A percentile compares a stretch with the other conserved stretches of the same genome.
Conservation (phyloP, 352 stramenopile genomes). For the Globisporangium solare region DNA sequence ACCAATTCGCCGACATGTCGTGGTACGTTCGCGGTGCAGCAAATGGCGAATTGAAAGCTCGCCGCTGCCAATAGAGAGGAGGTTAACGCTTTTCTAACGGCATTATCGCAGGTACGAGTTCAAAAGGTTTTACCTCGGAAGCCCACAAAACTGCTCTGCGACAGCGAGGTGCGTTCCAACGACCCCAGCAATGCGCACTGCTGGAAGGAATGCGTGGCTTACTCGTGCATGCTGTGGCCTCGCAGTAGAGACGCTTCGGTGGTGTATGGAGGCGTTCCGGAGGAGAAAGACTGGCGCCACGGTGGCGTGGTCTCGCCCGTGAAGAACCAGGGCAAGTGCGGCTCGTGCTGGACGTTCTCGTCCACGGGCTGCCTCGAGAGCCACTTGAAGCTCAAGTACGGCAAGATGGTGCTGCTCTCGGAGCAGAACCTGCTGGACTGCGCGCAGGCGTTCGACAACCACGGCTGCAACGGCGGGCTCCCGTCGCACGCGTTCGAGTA, state of each 20-base stretch:
- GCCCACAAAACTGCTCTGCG: constrained; percentile 71
- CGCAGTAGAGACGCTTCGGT: neutral
- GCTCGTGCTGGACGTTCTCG: constrained; percentile 99
- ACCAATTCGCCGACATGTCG: constrained; percentile 69
- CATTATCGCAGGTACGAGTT: constrained; percentile 53
- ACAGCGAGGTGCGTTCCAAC: constrained; percentile 24
- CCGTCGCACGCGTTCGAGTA: constrained; percentile 98
- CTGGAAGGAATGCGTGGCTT: too few species aligned
- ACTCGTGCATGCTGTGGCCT: too few species aligned
- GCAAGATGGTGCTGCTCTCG: constrained; percentile 90
- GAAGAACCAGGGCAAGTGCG: constrained; percentile 98
- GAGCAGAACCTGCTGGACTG: constrained; percentile 99
- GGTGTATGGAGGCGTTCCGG: constrained; percentile 50
- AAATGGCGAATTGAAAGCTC: too few species aligned
- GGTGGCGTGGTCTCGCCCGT: constrained; percentile 94
- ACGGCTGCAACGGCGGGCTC: constrained; percentile 95
- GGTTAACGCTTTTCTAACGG: neutral
- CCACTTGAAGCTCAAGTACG: constrained; percentile 92
- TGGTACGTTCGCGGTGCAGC: constrained; percentile 25
- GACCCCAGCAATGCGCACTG: neutral
- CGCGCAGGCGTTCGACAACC: constrained; percentile 89
- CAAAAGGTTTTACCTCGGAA: constrained; percentile 57
- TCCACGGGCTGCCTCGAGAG: constrained; percentile 97
- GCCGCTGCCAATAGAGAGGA: too few species aligned
- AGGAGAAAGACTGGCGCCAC: constrained; percentile 92